Base-by-base conservation (phyloP, 352 stramenopile genomes). In the Phytophthora rubi region DNA sequence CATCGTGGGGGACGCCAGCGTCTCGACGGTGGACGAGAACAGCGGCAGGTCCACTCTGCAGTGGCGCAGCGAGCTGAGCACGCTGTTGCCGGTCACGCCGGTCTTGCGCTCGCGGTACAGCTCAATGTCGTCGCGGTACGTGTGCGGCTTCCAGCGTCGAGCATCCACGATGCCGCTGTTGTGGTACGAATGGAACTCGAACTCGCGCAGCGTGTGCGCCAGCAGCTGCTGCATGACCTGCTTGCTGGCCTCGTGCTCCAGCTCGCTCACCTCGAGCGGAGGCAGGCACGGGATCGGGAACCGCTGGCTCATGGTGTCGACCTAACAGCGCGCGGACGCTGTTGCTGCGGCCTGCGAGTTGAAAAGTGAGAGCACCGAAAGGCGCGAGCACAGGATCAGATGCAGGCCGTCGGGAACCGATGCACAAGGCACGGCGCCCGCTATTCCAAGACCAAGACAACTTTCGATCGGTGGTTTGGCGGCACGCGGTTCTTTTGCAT, bases 201-300 rank as follows among this genome's bases (percentile, higher is more conserved):
- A 90, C 35, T 88, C 80, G 13, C 77, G 68, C 28, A 90, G 53
- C 6, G 80, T 82, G 53, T 82, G 68, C 3, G 65, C 32, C 15
- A 90, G 63, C 53, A 86, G 64, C 21, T 73, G 72, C 23, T 80
- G 33, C 72, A 83, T 77, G 47, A 84, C 51, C 26, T 73, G 54
- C 13, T 68, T 77, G 54, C 81, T 77, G 28, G 65, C 70, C 15
- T 62, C 8, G 49, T 77, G 71, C 47, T 89, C 81, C 35, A 69
- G 51, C 0, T 62, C 23, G 42, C 59, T 77, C 55, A 84, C 72
- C 3, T 73, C 45, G 47, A 87, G 61, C n/a, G 12, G 28, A 16
- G 81, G 81, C 32, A 89, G 35, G 39, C 65, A 63, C 39, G 79
- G 79, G 23, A 89, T 80, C 15, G 81, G 81, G 56, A 89, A 89